Evolutionary conservation across 2,329 filamentous ascomycete species (phyloP).

Genomic region (Pyricularia grisea): DNA sequence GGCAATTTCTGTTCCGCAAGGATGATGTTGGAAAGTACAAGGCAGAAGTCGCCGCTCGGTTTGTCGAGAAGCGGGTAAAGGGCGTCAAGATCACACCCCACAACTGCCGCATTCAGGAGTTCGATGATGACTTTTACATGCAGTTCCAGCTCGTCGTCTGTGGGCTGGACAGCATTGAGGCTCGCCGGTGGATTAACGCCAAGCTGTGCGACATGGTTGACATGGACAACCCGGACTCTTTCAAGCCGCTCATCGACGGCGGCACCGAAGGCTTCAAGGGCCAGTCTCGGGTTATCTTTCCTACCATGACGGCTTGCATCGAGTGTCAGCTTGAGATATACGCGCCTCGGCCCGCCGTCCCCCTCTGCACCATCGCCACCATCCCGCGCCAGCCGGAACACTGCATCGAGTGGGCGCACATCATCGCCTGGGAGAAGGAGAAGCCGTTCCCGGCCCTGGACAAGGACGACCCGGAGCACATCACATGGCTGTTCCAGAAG

Average conservation of each 20-base stretch:
- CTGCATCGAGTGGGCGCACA: constrained; percentile 97
- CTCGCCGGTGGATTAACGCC: constrained; percentile 96
- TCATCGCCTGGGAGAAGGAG: constrained; percentile 91
- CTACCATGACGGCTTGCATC: constrained; percentile 89
- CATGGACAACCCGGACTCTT: constrained; percentile 66
- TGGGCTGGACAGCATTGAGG: constrained; percentile 93
- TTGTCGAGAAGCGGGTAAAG: constrained; percentile 82
- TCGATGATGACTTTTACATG: constrained; percentile 93
- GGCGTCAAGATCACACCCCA: constrained; percentile 90
- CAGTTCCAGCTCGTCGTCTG: constrained; percentile 93
- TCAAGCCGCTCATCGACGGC: constrained; percentile 93
- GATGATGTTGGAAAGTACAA: constrained; percentile 92
- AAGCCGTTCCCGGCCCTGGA: constrained; percentile 79
- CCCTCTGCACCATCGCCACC: constrained; percentile 89
- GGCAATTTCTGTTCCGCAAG: constrained; percentile 91
- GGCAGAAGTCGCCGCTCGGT: constrained; percentile 83
- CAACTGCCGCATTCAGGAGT: constrained; percentile 93
- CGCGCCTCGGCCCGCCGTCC: constrained; percentile 91
- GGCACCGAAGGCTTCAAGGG: constrained; percentile 98
- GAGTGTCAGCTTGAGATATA: constrained; percentile 99
- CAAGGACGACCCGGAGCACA: constrained; percentile 93
- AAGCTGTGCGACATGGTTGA: constrained; percentile 88
- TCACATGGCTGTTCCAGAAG: constrained; percentile 90
- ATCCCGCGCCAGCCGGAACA: constrained; percentile 96
- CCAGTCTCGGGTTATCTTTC: constrained; percentile 84